Percentiles rank a stretch among this genome's conserved stretches.
Conservation (phyloP, 805 yeast genomes). For the Debaryomyces hansenii region DNA sequence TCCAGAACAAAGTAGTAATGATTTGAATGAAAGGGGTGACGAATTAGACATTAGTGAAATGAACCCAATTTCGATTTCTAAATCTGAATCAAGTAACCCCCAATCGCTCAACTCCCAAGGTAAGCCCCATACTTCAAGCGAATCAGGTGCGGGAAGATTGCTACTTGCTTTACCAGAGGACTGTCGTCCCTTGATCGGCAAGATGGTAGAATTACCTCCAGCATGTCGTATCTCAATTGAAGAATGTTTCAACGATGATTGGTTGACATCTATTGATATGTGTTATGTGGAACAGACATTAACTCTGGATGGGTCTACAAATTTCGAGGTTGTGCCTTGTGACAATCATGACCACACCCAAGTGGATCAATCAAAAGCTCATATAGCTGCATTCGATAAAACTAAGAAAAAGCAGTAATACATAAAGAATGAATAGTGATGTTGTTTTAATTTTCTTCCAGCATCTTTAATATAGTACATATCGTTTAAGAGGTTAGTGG, state of each 20-base stretch:
- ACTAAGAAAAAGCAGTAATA: conserved; percentile 59
- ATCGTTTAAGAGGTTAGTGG: too few relatives aligned
- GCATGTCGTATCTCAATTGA: conserved; percentile 82
- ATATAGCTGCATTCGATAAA: conserved; percentile 88
- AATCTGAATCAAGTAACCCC: conserved; percentile 9
- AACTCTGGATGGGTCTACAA: conserved; percentile 36
- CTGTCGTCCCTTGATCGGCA: conserved; percentile 62
- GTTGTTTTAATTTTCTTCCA: too few relatives aligned
- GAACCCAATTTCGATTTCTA: conserved; percentile 18
- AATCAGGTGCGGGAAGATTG: conserved; percentile 71
- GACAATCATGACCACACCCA: conserved; percentile 78
- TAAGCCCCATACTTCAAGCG: conserved; percentile 59
- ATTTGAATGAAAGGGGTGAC: conserved; percentile 14
- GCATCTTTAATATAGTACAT: too few relatives aligned
- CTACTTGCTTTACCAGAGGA: conserved; percentile 71
- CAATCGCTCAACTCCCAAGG: conserved; percentile 17
- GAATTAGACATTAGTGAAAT: conserved; percentile 16
- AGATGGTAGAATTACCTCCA: conserved; percentile 83
- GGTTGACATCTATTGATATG: conserved; percentile 65
- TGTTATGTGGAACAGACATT: conserved; percentile 58
- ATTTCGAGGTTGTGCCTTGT: conserved; percentile 41
- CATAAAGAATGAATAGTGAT: too few relatives aligned
- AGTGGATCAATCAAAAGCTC: conserved; percentile 93
- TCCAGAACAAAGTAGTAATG: conserved; percentile 25
- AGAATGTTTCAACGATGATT: conserved; percentile 70